Evolutionary conservation across 805 yeast genomes (phyloP), one percentile per base, ranked within the genome.

Genomic region (Cyberlindnera bimundalis): DNA sequence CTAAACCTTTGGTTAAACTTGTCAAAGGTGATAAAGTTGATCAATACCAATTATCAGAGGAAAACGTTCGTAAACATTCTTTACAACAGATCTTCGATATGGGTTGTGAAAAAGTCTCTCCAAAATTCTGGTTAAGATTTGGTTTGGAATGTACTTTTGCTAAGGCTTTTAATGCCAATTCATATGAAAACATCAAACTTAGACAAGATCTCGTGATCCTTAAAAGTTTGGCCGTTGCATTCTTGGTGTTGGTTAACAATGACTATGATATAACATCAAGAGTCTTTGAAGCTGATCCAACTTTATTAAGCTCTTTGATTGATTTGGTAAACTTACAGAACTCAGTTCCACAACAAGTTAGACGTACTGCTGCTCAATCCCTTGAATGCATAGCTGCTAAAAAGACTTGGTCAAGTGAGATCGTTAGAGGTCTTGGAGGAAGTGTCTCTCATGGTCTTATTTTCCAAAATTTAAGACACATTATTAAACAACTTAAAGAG

Each of bases 391-490:
- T 87, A 6, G 74, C 95, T 1, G 66, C 74, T 16, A 79, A 78
- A 53, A 78, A 78, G 34, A 72, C 73, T 4, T 83, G 89, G 76
- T 81, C 90, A 14, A 70, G 81, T 36, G 96, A 89, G 50, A 70
- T 90, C 17, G 70, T 89, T 39, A 72, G 88, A 43, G 79, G 85
- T 11, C 60, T 89, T 48, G 87, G 93, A 16, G 96, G 93, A 9
- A 87, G 87, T 58, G 88, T 90, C 29, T 79, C 81, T 45, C 96
- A 90, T 61, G 97, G 97, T 1, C 64, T 79, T 11, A 56, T 90
- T 29, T 85, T 84, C 64, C 89, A 85, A 54, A 74, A 81, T 23
- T 59, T 89, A 21, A 74, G 90, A 42, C 69, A 70, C 31, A 76
- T 87, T n/a, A 67, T 76, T 40, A 76, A 78, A 42, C 63, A 70